Conservation (phyloP, 2,329 filamentous ascomycete species). For the Claviceps quebecensis region DNA sequence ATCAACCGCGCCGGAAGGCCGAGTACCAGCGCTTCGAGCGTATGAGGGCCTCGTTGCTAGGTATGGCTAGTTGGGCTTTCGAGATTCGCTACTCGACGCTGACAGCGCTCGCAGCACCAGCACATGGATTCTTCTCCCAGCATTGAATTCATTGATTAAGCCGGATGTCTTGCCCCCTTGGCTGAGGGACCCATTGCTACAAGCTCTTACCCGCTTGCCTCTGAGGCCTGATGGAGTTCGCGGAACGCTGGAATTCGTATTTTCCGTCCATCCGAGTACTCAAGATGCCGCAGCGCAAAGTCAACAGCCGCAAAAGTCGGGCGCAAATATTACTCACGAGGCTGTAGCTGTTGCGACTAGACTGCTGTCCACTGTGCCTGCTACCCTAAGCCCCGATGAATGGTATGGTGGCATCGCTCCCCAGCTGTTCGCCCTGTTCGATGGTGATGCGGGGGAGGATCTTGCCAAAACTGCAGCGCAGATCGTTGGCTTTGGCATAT, state of each 20-base stretch:
- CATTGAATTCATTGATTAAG: conserved; percentile 49
- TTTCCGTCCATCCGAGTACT: conserved; percentile 49
- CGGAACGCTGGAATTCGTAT: conserved; percentile 56
- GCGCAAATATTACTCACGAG: conserved; percentile 53
- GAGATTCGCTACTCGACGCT: background rate
- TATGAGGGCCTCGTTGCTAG: conserved; percentile 35
- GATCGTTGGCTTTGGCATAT: conserved; percentile 41
- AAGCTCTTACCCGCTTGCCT: conserved; percentile 45
- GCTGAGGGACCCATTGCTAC: conserved; percentile 43
- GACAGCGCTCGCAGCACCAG: conserved; percentile 15
- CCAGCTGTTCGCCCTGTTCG: conserved; percentile 47
- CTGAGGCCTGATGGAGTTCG: conserved; percentile 50
- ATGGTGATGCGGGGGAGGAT: conserved; percentile 31
- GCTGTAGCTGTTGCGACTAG: conserved; percentile 49
- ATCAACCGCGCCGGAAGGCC: conserved; percentile 17
- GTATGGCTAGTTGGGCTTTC: conserved; percentile 19
- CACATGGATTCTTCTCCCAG: conserved; percentile 41
- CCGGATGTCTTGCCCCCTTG: conserved; percentile 43
- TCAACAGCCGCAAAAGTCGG: conserved; percentile 35
- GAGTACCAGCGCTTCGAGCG: conserved; percentile 21
- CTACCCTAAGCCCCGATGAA: conserved; percentile 33
- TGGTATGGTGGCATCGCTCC: conserved; percentile 49
- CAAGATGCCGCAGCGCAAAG: conserved; percentile 25
- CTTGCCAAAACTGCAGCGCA: conserved; percentile 23
- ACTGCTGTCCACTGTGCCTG: conserved; percentile 46